Evolutionary conservation across 176 grass and related monocot species (phyloP), one percentile per base, ranked within the genome.

Genomic region (Coix lacrymajobi): DNA sequence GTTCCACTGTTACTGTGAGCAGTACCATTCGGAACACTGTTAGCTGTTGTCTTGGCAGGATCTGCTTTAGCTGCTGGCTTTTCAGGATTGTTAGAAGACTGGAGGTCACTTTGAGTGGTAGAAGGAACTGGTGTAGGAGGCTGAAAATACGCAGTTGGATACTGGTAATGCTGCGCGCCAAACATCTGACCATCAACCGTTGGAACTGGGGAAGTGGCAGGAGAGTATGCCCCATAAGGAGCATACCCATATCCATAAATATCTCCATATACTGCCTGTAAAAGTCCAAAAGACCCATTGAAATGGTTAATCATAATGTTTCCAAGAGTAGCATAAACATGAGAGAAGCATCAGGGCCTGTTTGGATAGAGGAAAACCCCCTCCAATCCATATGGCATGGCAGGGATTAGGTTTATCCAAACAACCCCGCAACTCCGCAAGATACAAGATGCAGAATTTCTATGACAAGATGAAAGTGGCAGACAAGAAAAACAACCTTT

Each of bases 231-330:
- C 58, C 82, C 87, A 70, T 91, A 98, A 78, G 92, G 92, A 75
- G 90, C 86, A 88, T 98, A 98, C 80, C 96, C 96, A 85, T 98
- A 95, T 77, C 96, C 96, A 90, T 98, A 95, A 84, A n/a, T 82
- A 66, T 98, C 92, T 84, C 96, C 96, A 80, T 93, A 95, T 36
- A 98, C 84, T 79, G 90, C 88, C 96, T 98, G 89, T 16, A 8
- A 30, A 79, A 84, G 60, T 68, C 31, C 22, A 76, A 45, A 45
- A 71, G n/a, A 0, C 0, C 11, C 4, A 86, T 68, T 20, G 38
- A 62, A 62, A 62, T 26, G 20, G 61, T 69, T 87, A 76, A 72
- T 63, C 40, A 7, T 74, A 11, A 22, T 62, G 51, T 60, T 13
- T 45, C 6, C n/a, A 62, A 34, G 60, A 69, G 56, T 28, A 77